Conservation (phyloP, 495 filamentous ascomycete genomes). For the Neurospora sublineolata region DNA sequence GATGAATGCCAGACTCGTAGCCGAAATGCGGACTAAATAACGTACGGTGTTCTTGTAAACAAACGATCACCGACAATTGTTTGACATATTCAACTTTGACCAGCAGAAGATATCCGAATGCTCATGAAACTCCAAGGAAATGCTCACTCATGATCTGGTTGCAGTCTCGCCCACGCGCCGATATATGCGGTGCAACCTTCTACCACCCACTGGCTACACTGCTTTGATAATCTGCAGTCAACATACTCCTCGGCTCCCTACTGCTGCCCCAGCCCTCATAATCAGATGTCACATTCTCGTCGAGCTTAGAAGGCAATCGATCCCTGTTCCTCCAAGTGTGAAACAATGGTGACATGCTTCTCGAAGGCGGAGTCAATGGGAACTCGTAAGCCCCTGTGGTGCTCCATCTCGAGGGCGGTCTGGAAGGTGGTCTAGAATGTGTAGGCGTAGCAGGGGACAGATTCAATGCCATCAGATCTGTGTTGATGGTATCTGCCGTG, state of each 20-base stretch:
- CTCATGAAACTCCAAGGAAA: background rate
- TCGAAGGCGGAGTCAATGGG: background rate
- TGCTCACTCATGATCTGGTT: background rate
- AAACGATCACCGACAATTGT: background rate
- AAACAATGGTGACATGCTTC: background rate
- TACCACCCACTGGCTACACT: background rate
- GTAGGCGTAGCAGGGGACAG: background rate
- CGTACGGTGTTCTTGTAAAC: background rate
- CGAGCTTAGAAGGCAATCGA: background rate
- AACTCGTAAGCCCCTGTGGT: background rate
- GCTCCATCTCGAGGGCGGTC: background rate
- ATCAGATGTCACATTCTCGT: background rate
- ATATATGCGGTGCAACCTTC: background rate
- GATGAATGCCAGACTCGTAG: background rate
- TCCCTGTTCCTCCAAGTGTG: background rate
- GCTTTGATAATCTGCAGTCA: background rate
- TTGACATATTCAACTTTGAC: background rate
- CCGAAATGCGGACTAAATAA: background rate
- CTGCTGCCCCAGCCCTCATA: background rate
- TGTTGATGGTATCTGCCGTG: background rate
- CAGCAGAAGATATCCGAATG: background rate
- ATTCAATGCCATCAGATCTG: background rate
- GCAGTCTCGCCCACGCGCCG: background rate
- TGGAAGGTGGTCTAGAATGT: background rate
- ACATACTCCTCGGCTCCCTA: background rate